Base-by-base conservation (phyloP, 352 stramenopile genomes). In the Phytopythium delawarense region DNA sequence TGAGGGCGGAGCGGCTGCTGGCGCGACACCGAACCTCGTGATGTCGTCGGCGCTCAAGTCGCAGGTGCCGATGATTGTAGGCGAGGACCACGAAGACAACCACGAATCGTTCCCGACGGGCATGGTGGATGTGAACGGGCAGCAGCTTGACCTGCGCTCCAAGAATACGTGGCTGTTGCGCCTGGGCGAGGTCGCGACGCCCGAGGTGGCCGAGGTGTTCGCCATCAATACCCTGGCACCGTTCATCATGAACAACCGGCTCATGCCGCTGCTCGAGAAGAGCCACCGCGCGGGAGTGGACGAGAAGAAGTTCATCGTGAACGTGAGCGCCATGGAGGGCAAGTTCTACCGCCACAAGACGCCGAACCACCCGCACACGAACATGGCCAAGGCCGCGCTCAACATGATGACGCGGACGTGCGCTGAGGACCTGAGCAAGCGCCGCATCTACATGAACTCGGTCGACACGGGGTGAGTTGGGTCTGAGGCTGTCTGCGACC, bases 361-460 rank as follows among this genome's bases (percentile, higher is more conserved):
- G 67, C 78, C 92, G 8, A 98, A 98, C 74, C 96, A 99, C 68
- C 95, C 96, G 52, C 96, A 99, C 73, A 99, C 96, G 21, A 99
- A 99, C 84, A 98, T 98, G 93, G 96, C 96, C 30, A 99, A 99
- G 77, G 95, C 96, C 4, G 96, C 96, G 39, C 82, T 98, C 58
- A 99, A 99, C 75, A 99, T 99, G 96, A 97, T 99, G 74, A 99
- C 96, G n/a, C 80, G 95, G 18, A 99, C 96, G 8, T 98, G 89
- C 34, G 91, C 94, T 0, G 91, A 98, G 67, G 95, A 98, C 71
- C 72, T 98, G 71, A 96, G 89, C 55, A 97, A 97, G 70, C 84
- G 89, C 12, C 70, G 82, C 59, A 98, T 99, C 62, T 99, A 90
- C 70, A 99, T 99, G 96, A 99, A 98, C 67, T 96, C 88, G 44